Evolutionary conservation across 1,284 basidiomycete species (phyloP), one percentile per base, ranked within the genome.

Genomic region (Rhodotorula mucilaginosa): DNA sequence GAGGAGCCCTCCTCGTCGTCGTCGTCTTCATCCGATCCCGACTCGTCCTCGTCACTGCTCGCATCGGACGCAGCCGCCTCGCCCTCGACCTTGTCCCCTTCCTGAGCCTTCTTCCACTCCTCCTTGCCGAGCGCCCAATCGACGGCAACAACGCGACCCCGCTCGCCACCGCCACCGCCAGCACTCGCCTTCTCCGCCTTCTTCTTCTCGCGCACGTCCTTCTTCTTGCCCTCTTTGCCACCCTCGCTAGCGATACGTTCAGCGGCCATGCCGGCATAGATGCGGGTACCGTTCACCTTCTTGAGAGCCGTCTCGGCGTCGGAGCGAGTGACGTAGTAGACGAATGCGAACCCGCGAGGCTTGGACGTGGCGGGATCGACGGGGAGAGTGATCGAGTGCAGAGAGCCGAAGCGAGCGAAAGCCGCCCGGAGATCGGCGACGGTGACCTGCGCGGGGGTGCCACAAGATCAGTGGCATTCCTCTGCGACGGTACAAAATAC

Each of bases 81-180:
- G 6, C 58, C 77, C 44, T 79, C 81, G 52, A 81, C 81, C n/a
- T 80, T 83, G 58, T 85, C 80, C 83, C 87, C 73, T 84, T 87
- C 82, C 79, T 81, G 81, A 44, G 79, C 79, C 70, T 90, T 88
- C 80, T 93, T 86, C 90, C 91, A 97, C 80, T 90, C 91, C 68
- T 92, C 90, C 82, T 98, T 97, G 80, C 92, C 92, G 79, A 98
- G 82, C 8, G 94, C 94, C 93, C 94, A 98, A 83, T 98, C 95
- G 49, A 99, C 96, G 8, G 94, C 93, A 34, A 97, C 91, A 23
- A 88, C 84, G 62, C 94, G 84, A 76, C 87, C 89, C 66, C 82
- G 82, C 62, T 83, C 83, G 21, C 81, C 82, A 23, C 84, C 83
- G 44, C 80, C 82, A 31, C 82, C 81, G 4, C 79, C 81, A 1